A percentile compares a stretch with the other conserved stretches of the same genome.
phyloP scores from a whole-genome alignment of 306 rosid species.

The Parietaria judaica region DNA sequence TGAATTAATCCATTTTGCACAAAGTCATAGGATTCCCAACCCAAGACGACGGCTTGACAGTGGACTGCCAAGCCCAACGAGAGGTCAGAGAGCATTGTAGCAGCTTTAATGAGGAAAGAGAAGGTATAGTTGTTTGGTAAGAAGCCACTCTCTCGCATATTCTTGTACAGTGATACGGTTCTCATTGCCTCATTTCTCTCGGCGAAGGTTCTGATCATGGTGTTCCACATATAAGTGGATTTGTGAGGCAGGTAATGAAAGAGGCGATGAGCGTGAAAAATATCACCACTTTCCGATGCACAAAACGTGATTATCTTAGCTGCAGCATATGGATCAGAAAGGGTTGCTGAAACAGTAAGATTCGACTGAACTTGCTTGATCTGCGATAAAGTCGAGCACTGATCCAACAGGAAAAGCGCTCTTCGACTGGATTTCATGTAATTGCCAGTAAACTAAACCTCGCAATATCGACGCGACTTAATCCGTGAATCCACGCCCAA shows the following conservation, averaged over 20 bases:
- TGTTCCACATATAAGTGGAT: constrained; percentile 35
- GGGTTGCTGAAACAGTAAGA: constrained; percentile 27
- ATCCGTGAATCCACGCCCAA: neutral
- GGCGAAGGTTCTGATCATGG: constrained; percentile 32
- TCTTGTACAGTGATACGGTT: constrained; percentile 29
- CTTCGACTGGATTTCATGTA: constrained; percentile 26
- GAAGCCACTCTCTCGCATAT: constrained; percentile 26
- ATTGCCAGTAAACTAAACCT: no score
- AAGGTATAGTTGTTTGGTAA: constrained; percentile 38
- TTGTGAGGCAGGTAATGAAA: constrained; percentile 26
- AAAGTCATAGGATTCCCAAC: constrained; percentile 47
- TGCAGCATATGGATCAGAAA: constrained; percentile 33
- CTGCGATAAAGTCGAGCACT: constrained; percentile 22
- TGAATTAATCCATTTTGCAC: constrained; percentile 42
- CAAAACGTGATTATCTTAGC: constrained; percentile 30
- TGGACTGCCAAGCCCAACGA: constrained; percentile 28
- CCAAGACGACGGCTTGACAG: constrained; percentile 24
- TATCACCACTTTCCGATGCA: constrained; percentile 8
- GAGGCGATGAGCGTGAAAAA: constrained; percentile 30
- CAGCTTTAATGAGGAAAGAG: constrained; percentile 36
- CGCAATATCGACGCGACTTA: neutral
- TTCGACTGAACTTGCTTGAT: constrained; percentile 37
- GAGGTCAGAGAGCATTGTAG: constrained; percentile 22
- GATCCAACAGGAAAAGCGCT: constrained; percentile 26
- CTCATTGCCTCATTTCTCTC: constrained; percentile 22